Percentiles rank a stretch among this genome's conserved stretches.
phyloP scores from a whole-genome alignment of 768 basidiomycete species.

The Tulasnella calospora region DNA sequence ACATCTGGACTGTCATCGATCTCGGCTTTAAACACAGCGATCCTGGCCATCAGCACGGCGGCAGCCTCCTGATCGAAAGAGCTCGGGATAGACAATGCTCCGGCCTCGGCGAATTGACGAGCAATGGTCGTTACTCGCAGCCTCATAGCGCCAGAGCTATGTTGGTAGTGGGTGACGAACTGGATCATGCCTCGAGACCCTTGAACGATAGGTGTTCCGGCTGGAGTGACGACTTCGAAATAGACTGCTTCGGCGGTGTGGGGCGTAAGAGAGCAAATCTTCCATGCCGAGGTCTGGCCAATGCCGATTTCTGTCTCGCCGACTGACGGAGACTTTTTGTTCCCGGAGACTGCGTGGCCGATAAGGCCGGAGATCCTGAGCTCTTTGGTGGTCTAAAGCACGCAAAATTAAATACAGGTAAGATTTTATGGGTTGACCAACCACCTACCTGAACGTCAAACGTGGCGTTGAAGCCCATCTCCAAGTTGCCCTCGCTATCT shows the following conservation, averaged over 20 bases:
- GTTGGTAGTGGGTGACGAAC: constrained; percentile 98
- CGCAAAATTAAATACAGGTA: neutral
- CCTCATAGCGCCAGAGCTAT: constrained; percentile 90
- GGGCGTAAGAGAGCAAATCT: constrained; percentile 84
- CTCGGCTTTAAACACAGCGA: constrained; percentile 98
- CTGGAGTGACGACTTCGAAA: constrained; percentile 97
- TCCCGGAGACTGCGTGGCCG: constrained; percentile 94
- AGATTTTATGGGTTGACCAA: neutral
- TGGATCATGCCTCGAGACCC: constrained; percentile 93
- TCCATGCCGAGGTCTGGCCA: constrained; percentile 98
- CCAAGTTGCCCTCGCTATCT: constrained; percentile 83
- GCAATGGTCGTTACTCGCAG: constrained; percentile 97
- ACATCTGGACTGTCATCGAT: constrained; percentile 98
- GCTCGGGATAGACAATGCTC: constrained; percentile 86
- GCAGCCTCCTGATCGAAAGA: constrained; percentile 98
- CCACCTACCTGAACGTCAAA: constrained; percentile 85
- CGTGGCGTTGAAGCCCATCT: constrained; percentile 99
- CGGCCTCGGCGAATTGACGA: constrained; percentile 94
- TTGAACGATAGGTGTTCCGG: constrained; percentile 84
- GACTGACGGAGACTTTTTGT: constrained; percentile 93
- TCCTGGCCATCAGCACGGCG: constrained; percentile 96
- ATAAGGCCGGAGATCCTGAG: constrained; percentile 97
- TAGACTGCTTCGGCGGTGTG: constrained; percentile 87
- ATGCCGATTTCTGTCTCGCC: constrained; percentile 99
- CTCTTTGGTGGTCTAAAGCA: constrained; percentile 86